Evolutionary conservation across 106 monocot genomes (phyloP).

Genomic region (Dendrobium huoshanense): DNA sequence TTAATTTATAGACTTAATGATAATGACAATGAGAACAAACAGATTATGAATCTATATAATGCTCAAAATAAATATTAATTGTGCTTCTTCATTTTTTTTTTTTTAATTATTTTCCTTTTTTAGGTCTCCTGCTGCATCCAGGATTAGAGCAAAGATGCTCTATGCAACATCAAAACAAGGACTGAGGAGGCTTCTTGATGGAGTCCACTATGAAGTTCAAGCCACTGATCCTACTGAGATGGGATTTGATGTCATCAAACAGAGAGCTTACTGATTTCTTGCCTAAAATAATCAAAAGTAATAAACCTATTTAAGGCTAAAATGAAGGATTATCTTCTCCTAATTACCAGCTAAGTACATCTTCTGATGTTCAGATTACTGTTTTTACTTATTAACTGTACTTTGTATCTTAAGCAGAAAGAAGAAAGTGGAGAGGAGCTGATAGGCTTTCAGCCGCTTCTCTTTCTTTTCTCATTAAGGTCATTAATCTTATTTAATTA

Average conservation of each 20-base stretch:
- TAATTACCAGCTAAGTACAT: neutral
- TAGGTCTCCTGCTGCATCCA: conserved; percentile 60
- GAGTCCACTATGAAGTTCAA: conserved; percentile 85
- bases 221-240: conserved; percentile 85
- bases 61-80: no score
- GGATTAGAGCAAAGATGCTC: conserved; percentile 67
- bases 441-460: conserved; percentile 3
- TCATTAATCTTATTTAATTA: no score
- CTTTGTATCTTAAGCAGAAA: neutral
- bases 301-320: neutral
- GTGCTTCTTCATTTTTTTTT: neutral
- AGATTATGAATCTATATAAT: no score
- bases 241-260: conserved; percentile 78
- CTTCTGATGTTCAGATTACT: neutral
- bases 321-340: neutral
- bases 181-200: conserved; percentile 70
- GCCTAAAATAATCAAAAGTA: neutral
- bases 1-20: no score
- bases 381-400: neutral
- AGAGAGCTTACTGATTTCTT: conserved; percentile 33
- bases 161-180: conserved; percentile 92
- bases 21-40: no score
- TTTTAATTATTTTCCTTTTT: neutral
- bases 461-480: neutral
- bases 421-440: neutral